Evolutionary conservation across 192 early-diverging fungal genomes (phyloP), one percentile per base, ranked within the genome.

Genomic region (Mortierella antarctica): DNA sequence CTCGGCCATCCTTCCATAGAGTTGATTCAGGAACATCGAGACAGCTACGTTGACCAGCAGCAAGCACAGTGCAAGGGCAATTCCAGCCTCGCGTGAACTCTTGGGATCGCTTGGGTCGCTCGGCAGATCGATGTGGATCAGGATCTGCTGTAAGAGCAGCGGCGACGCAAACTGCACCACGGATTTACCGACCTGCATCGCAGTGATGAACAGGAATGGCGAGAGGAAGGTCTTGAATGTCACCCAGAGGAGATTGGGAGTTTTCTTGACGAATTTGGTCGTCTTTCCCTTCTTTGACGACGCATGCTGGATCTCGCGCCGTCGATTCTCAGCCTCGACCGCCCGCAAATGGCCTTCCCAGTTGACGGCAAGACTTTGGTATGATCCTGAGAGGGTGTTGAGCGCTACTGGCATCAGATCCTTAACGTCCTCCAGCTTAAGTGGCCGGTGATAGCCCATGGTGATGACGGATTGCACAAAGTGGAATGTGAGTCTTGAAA

Each of bases 1-100:
- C 31, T 87, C 87, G 60, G 92, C 86, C 62, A n/a, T 21, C 10
- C 23, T 49, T 40, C 12, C 13, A 46, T 31, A 31, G 7, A 14
- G 21, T 15, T 23, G 13, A 4, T 20, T 51, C n/a, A 63, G 14
- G 6, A 71, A 1, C 5, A 71, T 1, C 0, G 70, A 47, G 39
- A 14, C 14, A 13, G 15, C 1, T 1, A 71, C 5, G n/a, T n/a
- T 62, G 48, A 17, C 41, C 7, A 44, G 6, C 8, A 71, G n/a
- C 17, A 60, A 40, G 31, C 20, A 21, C 13, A 60, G 3, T 9
- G 57, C 56, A 5, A 70, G n/a, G 14, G n/a, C n/a, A 8, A 55
- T 55, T 15, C 53, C 53, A 12, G 31, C 31, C 31, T 31, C 31
- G 31, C 31, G 31, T 31, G 7, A 18, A 18, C 7, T 18, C 53